Evolutionary conservation across 805 yeast species (phyloP).

Genomic region (Candida glaebosa): DNA sequence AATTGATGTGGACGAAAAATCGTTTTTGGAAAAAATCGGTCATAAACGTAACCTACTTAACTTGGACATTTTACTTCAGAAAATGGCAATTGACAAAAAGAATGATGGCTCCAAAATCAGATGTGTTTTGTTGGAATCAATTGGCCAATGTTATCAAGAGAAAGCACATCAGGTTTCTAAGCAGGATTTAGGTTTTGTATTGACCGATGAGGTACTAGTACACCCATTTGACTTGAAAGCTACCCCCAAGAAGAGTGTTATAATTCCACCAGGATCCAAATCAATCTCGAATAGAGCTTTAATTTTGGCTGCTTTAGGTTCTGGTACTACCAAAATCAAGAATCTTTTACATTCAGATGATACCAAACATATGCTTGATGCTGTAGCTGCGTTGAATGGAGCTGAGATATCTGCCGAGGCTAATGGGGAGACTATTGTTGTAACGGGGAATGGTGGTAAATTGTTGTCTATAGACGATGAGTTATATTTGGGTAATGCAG

Average conservation of each 20-base stretch:
- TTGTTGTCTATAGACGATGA: conserved; percentile 60
- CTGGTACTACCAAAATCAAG: conserved; percentile 76
- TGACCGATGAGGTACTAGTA: conserved; percentile 79
- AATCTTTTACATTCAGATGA: conserved; percentile 95
- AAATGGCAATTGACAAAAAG: conserved; percentile 95
- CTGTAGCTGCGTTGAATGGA: conserved; percentile 74
- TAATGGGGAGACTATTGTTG: conserved; percentile 83
- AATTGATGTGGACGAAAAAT: conserved; percentile 66
- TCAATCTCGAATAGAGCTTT: conserved; percentile 95
- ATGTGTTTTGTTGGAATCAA: conserved; percentile 75
- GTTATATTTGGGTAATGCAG: conserved; percentile 93
- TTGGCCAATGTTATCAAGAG: conserved; percentile 86
- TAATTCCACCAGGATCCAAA: conserved; percentile 92
- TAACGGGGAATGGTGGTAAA: conserved; percentile 82
- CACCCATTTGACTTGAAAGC: conserved; percentile 44
- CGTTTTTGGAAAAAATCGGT: conserved; percentile 63
- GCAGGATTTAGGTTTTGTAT: conserved; percentile 72
- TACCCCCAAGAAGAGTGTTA: conserved; percentile 43
- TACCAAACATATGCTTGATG: conserved; percentile 90
- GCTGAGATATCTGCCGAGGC: conserved; percentile 82
- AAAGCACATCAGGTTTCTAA: conserved; percentile 83
- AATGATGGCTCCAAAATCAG: conserved; percentile 91
- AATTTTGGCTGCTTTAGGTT: conserved; percentile 86
- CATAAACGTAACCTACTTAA: conserved; percentile 61
- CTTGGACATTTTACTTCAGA: conserved; percentile 67